Evolutionary conservation across 129 eudicot species (phyloP), one percentile per base, ranked within the genome.

Genomic region (Ambrosia trifida): DNA sequence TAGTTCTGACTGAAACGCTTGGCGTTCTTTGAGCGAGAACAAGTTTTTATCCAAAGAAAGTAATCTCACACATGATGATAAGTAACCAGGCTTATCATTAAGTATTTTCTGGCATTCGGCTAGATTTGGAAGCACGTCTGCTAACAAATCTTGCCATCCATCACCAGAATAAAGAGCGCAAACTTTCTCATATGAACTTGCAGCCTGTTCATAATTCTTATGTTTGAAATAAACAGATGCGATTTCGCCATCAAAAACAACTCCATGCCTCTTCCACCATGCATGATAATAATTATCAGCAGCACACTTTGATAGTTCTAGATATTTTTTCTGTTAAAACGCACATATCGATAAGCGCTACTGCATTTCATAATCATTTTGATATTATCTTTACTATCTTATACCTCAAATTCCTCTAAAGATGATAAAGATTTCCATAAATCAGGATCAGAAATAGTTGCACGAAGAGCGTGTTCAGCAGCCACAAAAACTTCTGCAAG

Each of bases 211-310:
- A 69, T 76, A 90, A 18, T 86, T 88, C 36, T 86, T 89, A 45
- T 86, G 90, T 76, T 88, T 95, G 66, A 80, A 85, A 66, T 85
- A 84, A 33, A 90, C 83, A 64, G 91, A 83, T 59, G 97, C 99
- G 69, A 88, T 90, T 86, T 90, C 97, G 72, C 99, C 99, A 66
- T 95, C 96, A 62, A 90, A 97, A 46, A 88, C 96, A 73, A 95
- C 99, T 28, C 97, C 96, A 61, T 95, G 97, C 56, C 99, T 83
- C 77, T 86, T 90, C 99, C 99, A 95, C 97, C 99, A 90, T 16
- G 99, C 91, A 13, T 69, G 86, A 79, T 90, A 90, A 73, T 95
- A 95, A 71, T 85, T 90, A 44, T 95, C 84, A 47, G 97, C 97
- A 81, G 96, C 99, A 66, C 97, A 97, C 69, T 88, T 95, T 50